Conservation (phyloP, 495 filamentous ascomycete species). For the Cenococcum geophilum region DNA sequence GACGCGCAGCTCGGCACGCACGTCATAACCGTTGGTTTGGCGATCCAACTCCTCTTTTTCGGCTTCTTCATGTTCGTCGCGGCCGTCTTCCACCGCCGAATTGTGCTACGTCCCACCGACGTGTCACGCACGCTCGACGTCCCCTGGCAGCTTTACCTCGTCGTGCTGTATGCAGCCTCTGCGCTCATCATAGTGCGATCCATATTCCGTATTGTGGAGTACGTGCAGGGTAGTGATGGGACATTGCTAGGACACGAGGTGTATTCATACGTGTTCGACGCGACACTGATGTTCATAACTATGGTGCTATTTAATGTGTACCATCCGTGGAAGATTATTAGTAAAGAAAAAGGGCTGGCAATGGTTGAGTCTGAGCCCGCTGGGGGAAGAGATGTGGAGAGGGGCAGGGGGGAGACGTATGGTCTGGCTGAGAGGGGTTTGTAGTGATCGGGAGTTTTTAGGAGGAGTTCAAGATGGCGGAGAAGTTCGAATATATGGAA, state of each 20-base stretch:
- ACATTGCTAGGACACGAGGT: constrained; percentile 50
- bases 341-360: too few species aligned
- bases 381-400: too few species aligned
- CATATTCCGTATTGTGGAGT: constrained; percentile 59
- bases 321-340: constrained; percentile 37
- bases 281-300: constrained; percentile 49
- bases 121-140: constrained; percentile 1
- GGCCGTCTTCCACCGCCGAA: constrained; percentile 37
- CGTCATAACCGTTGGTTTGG: constrained; percentile 39
- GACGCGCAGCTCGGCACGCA: constrained; percentile 11
- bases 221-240: constrained; percentile 49
- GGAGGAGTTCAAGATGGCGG: too few species aligned
- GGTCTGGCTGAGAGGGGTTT: too few species aligned
- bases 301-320: constrained; percentile 39
- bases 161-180: constrained; percentile 48
- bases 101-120: constrained; percentile 17
- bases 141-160: constrained; percentile 49
- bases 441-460: too few species aligned
- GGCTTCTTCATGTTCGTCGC: constrained; percentile 40
- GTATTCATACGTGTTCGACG: constrained; percentile 61
- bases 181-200: constrained; percentile 55
- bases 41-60: constrained; percentile 43
- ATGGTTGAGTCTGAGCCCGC: too few species aligned
- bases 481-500: too few species aligned
- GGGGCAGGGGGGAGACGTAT: too few species aligned